Conservation (phyloP, 306 rosid genomes). For the Cyclanthera cordifolia region DNA sequence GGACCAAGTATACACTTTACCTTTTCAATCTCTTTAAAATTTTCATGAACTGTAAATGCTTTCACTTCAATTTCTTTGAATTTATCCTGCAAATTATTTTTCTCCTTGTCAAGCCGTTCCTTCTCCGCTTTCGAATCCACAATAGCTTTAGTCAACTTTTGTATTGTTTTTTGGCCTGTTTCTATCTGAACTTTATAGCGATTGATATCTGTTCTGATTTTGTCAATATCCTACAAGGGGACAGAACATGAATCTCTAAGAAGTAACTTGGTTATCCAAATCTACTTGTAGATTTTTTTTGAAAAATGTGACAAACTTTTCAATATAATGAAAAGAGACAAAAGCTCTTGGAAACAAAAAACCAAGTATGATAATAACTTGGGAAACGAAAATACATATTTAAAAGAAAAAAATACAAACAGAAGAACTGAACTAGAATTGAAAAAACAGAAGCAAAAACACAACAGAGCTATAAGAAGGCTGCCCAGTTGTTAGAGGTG, state of each 20-base stretch:
- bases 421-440: too few relatives aligned
- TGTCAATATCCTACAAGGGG: slow-evolving; percentile 66
- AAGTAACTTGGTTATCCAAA: slow-evolving; percentile 5
- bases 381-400: too few relatives aligned
- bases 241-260: slow-evolving; percentile 17
- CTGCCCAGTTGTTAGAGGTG: too few relatives aligned
- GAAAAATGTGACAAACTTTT: too few relatives aligned
- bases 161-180: slow-evolving; percentile 65
- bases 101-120: slow-evolving; percentile 58
- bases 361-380: too few relatives aligned
- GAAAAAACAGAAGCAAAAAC: too few relatives aligned
- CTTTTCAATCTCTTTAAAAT: slow-evolving; percentile 54
- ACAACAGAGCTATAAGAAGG: too few relatives aligned
- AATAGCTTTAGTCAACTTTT: slow-evolving; percentile 67
- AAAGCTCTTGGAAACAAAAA: too few relatives aligned
- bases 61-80: slow-evolving; percentile 78
- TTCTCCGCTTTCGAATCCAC: slow-evolving; percentile 70
- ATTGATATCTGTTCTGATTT: slow-evolving; percentile 68
- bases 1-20: slow-evolving; percentile 23
- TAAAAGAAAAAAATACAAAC: too few relatives aligned
- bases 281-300: too few relatives aligned
- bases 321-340: too few relatives aligned
- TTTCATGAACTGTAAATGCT: slow-evolving; percentile 72
- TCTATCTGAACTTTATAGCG: slow-evolving; percentile 85
- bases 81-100: slow-evolving; percentile 34